These are phyloP conservation scores for Claviceps sp. DNA, from an alignment of 2,329 filamentous ascomycete genomes.

Conservation along the genomic window DNA sequence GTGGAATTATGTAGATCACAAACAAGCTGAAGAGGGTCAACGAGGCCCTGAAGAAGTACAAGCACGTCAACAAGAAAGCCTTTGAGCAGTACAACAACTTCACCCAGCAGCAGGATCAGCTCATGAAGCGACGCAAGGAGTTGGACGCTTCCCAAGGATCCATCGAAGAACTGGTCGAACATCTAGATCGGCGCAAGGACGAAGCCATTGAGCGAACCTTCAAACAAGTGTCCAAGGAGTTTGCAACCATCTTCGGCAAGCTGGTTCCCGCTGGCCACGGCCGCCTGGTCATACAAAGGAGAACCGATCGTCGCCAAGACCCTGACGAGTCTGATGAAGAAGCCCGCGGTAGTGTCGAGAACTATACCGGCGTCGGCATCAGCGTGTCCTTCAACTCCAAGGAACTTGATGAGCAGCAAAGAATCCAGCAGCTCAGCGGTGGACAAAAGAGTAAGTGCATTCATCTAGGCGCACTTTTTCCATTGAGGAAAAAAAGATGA, in stretches of 20 bases:
- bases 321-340: slow-evolving; percentile 52
- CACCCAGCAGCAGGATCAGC: slow-evolving; percentile 76
- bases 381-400: slow-evolving; percentile 98
- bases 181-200: slow-evolving; percentile 90
- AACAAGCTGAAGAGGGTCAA: slow-evolving; percentile 77
- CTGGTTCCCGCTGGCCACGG: slow-evolving; percentile 90
- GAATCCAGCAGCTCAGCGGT: slow-evolving; percentile 92
- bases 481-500: no score
- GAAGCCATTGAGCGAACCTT: slow-evolving; percentile 97
- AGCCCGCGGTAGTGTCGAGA: slow-evolving; percentile 66
- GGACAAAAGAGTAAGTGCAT: slow-evolving; percentile 77
- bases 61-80: slow-evolving; percentile 97
- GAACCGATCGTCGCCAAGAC: slow-evolving; percentile 57
- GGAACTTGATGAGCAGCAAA: slow-evolving; percentile 86
- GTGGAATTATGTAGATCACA: slow-evolving; percentile 29
- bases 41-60: slow-evolving; percentile 87
- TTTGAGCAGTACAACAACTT: slow-evolving; percentile 99
- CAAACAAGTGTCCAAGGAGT: slow-evolving; percentile 92
- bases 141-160: slow-evolving; percentile 74
- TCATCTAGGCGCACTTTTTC: no score
- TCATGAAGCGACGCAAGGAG: slow-evolving; percentile 74
- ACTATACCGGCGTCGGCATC: slow-evolving; percentile 92
- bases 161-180: slow-evolving; percentile 83
- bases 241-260: slow-evolving; percentile 84
- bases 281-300: slow-evolving; percentile 81